Evolutionary conservation across 129 eudicot genomes (phyloP).

Genomic region (Logfia minima): DNA sequence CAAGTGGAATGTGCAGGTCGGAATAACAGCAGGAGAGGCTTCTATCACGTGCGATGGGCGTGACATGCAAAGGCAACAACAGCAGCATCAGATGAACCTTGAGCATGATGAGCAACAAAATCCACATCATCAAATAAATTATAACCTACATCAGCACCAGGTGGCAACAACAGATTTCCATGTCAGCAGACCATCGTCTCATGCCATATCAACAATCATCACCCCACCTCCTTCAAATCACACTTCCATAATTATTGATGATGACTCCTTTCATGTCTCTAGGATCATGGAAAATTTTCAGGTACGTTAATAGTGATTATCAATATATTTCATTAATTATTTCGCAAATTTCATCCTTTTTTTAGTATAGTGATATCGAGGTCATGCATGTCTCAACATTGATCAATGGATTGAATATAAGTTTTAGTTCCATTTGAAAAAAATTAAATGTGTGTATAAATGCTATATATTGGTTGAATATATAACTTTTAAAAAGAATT

Average conservation of each 20-base stretch:
- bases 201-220: constrained; percentile 60
- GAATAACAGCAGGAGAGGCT: constrained; percentile 63
- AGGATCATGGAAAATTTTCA: constrained; percentile 67
- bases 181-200: constrained; percentile 63
- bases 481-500: too few species aligned
- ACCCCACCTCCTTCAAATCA: constrained; percentile 64
- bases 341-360: too few species aligned
- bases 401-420: neutral
- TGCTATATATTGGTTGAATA: too few species aligned
- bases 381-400: neutral
- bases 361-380: neutral
- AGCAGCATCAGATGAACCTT: constrained; percentile 45
- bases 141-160: constrained; percentile 47
- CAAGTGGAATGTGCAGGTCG: constrained; percentile 49
- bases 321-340: too few species aligned
- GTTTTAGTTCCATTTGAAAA: neutral
- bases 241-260: constrained; percentile 60
- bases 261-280: constrained; percentile 74
- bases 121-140: constrained; percentile 46
- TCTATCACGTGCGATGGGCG: constrained; percentile 64
- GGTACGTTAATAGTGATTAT: constrained; percentile 39
- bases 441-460: too few species aligned
- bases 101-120: constrained; percentile 44
- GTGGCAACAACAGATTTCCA: constrained; percentile 59
- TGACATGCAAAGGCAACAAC: constrained; percentile 48